A percentile compares a stretch with the other conserved stretches of the same genome.
These are phyloP conservation scores for Tricholoma sp. DNA, from an alignment of 768 basidiomycete species.

Conservation along the genomic window DNA sequence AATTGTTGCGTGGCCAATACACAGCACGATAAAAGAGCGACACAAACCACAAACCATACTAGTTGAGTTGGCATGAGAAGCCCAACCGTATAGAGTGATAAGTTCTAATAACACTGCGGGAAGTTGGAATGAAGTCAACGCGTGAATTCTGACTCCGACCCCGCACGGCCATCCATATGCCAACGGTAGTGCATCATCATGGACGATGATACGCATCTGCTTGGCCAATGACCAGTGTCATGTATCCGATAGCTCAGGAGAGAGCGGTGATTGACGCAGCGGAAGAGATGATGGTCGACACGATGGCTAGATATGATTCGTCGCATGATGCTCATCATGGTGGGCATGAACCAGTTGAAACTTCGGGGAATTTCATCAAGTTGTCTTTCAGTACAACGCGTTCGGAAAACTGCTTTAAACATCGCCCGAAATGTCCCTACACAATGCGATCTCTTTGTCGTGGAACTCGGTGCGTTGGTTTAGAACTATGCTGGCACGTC, in stretches of 20 bases:
- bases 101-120: neutral
- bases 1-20: constrained; percentile 1
- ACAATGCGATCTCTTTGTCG: constrained; percentile 62
- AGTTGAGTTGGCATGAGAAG: constrained; percentile 23
- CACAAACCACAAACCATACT: constrained; percentile 23
- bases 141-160: constrained; percentile 3
- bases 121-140: neutral
- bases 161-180: too few relatives aligned
- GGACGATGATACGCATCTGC: neutral
- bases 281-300: constrained; percentile 64
- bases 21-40: constrained; percentile 40
- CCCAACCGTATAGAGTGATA: neutral
- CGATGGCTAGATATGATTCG: constrained; percentile 74
- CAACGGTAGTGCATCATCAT: too few relatives aligned
- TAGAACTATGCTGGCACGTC: neutral
- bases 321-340: constrained; percentile 81
- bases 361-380: constrained; percentile 2
- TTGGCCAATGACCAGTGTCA: constrained; percentile 13
- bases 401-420: constrained; percentile 68
- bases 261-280: constrained; percentile 48
- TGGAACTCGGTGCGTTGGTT: constrained; percentile 52
- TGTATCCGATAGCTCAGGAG: constrained; percentile 55
- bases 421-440: constrained; percentile 49
- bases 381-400: constrained; percentile 61
- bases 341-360: constrained; percentile 25